Evolutionary conservation across 176 grass and related monocot genomes (phyloP).

Genomic region (Phyllostachys edulis): DNA sequence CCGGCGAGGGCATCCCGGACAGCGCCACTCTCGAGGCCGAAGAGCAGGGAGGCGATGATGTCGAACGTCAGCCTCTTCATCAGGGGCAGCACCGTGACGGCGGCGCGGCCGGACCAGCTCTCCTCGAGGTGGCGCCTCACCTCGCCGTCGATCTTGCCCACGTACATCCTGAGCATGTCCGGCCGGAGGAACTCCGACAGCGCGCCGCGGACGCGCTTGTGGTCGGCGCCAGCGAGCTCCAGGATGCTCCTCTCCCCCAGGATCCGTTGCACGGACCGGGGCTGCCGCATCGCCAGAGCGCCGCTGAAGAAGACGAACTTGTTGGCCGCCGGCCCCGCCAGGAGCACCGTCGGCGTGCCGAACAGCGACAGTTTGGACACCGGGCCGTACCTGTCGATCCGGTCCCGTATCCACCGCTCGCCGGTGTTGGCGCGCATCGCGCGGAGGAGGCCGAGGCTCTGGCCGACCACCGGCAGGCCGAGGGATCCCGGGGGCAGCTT

Average conservation of each 20-base stretch:
- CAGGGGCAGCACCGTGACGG: constrained; percentile 39
- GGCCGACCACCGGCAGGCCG: constrained; percentile 46
- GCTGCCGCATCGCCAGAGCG: constrained; percentile 33
- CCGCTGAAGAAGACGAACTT: constrained; percentile 47
- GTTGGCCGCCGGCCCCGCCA: constrained; percentile 38
- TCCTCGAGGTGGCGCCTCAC: constrained; percentile 42
- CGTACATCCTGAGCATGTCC: constrained; percentile 51
- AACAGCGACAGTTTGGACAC: constrained; percentile 68
- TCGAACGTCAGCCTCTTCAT: constrained; percentile 55
- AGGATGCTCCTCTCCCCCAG: constrained; percentile 38
- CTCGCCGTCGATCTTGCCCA: constrained; percentile 50
- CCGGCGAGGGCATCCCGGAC: constrained; percentile 9
- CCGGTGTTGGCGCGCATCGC: constrained; percentile 48
- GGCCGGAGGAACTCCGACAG: constrained; percentile 49
- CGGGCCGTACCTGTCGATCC: constrained; percentile 40
- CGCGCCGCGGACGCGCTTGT: constrained; percentile 42
- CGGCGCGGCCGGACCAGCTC: constrained; percentile 8
- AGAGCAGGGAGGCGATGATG: constrained; percentile 43
- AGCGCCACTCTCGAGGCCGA: constrained; percentile 25
- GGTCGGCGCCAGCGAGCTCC: constrained; percentile 39
- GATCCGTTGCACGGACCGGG: constrained; percentile 28
- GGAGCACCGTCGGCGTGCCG: constrained; percentile 35
- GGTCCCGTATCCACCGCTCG: constrained; percentile 37
- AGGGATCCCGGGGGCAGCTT: constrained; percentile 48
- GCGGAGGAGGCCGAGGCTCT: constrained; percentile 51